A percentile compares a stretch with the other conserved stretches of the same genome.
Evolutionary conservation across 768 basidiomycete genomes (phyloP).

Genomic region (Lactifluus volemus): DNA sequence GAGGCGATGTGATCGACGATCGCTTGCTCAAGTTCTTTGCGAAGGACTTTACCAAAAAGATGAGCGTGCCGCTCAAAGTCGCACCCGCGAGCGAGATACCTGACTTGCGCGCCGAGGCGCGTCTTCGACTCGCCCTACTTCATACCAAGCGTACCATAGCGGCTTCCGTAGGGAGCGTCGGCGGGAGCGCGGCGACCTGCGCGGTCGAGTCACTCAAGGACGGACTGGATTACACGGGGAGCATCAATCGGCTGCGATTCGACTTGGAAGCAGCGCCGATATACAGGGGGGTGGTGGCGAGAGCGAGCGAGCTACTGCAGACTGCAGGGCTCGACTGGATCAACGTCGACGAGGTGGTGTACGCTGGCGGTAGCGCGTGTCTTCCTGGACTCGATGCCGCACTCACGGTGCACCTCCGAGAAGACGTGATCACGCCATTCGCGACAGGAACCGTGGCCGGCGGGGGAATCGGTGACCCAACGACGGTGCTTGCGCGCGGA

Average conservation of each 20-base stretch:
- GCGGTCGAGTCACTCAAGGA: conserved; percentile 93
- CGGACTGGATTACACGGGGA: conserved; percentile 80
- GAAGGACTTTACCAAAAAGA: conserved; percentile 96
- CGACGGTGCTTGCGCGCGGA: conserved; percentile 68
- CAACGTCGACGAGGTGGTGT: conserved; percentile 71
- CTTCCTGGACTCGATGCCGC: conserved; percentile 69
- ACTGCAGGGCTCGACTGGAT: conserved; percentile 48
- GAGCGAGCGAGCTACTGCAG: conserved; percentile 45
- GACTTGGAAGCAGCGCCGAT: conserved; percentile 40
- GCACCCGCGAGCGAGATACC: conserved; percentile 46
- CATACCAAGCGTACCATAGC: conserved; percentile 90
- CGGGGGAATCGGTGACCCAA: conserved; percentile 69
- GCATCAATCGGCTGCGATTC: conserved; percentile 47
- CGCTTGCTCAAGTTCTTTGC: conserved; percentile 86
- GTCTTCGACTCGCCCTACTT: conserved; percentile 85
- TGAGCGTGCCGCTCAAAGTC: conserved; percentile 62
- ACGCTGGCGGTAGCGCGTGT: conserved; percentile 66
- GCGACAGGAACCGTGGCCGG: conserved; percentile 57
- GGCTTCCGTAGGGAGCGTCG: conserved; percentile 52
- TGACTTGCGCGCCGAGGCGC: conserved; percentile 86
- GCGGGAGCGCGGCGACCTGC: conserved; percentile 61
- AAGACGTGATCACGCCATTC: conserved; percentile 59
- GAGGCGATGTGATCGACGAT: conserved; percentile 69
- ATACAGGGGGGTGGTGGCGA: conserved; percentile 46
- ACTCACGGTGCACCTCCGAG: conserved; percentile 44